These are phyloP conservation scores for Tetrastigma voinierianum DNA, from an alignment of 164 flowering plant genomes.

Conservation along the genomic window DNA sequence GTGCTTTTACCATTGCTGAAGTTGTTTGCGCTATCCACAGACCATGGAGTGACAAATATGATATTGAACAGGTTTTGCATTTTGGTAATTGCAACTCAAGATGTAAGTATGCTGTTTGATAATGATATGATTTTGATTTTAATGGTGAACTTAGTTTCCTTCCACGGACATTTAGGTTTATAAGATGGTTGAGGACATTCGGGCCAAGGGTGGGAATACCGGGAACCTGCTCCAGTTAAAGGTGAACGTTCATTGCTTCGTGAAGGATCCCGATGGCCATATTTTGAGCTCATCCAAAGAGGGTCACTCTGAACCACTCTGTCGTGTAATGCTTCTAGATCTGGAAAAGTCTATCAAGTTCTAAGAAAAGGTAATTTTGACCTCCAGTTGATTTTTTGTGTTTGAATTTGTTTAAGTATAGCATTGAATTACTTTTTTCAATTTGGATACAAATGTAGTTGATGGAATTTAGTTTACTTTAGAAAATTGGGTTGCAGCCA, in stretches of 20 bases:
- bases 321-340: slow-evolving; percentile 14
- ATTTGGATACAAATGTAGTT: too few relatives aligned
- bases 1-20: not conserved
- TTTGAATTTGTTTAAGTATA: not conserved
- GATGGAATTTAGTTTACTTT: too few relatives aligned
- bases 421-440: not conserved
- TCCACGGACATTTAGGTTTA: slow-evolving; percentile 18
- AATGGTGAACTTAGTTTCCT: not conserved
- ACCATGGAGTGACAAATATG: slow-evolving; percentile 79
- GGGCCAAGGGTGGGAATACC: slow-evolving; percentile 5
- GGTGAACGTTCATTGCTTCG: slow-evolving; percentile 11
- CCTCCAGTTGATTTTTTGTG: not conserved
- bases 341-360: slow-evolving; percentile 13
- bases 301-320: slow-evolving; percentile 11
- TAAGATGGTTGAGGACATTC: slow-evolving; percentile 1
- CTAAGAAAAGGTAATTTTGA: slow-evolving; percentile 11
- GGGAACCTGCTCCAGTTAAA: slow-evolving; percentile 28
- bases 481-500: too few relatives aligned
- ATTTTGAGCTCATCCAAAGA: slow-evolving; percentile 19
- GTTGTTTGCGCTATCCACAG: slow-evolving; percentile 5
- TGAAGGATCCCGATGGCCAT: slow-evolving; percentile 21
- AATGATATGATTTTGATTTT: not conserved
- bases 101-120: slow-evolving; percentile 49
- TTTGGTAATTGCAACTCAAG: slow-evolving; percentile 89
- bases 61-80: slow-evolving; percentile 94